Evolutionary conservation across 495 filamentous ascomycete genomes (phyloP).

Genomic region (Rostrohypoxylon terebratum): DNA sequence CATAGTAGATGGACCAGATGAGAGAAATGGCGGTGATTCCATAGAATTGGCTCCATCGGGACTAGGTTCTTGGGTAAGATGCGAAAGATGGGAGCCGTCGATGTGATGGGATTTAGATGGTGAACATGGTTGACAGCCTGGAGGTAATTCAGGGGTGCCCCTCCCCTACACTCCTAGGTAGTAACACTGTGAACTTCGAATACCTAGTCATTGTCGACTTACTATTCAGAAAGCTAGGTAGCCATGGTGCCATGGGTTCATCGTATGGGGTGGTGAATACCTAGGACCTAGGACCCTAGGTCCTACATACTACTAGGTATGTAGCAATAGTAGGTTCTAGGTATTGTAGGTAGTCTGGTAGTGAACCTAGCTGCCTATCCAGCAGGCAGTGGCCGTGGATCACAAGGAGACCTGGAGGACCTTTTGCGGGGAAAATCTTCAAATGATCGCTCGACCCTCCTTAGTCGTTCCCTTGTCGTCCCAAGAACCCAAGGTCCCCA

Average conservation of each 20-base stretch:
- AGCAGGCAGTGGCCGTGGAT: conserved; percentile 34
- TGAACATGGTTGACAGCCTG: conserved; percentile 8
- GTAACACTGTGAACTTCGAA: neutral
- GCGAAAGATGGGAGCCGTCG: conserved; percentile 4
- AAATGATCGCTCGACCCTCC: conserved; percentile 19
- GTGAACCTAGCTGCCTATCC: no score
- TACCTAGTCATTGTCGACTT: conserved; percentile 15
- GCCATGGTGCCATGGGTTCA: conserved; percentile 4
- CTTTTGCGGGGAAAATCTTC: conserved; percentile 37
- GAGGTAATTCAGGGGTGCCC: conserved; percentile 16
- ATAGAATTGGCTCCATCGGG: conserved; percentile 21
- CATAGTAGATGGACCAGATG: conserved; percentile 16
- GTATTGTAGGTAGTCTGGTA: no score
- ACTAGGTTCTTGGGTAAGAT: conserved; percentile 18
- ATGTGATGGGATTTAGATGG: conserved; percentile 31
- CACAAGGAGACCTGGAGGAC: conserved; percentile 14
- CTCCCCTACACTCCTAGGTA: neutral
- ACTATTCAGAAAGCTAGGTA: conserved; percentile 7
- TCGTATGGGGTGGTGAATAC: conserved; percentile 10
- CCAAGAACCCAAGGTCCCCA: conserved; percentile 14
- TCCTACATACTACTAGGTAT: no score
- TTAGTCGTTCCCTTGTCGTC: neutral
- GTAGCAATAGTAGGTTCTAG: no score
- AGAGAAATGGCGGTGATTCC: conserved; percentile 39
- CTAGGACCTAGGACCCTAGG: neutral